A percentile compares a stretch with the other conserved stretches of the same genome.
Evolutionary conservation across 2,329 filamentous ascomycete genomes (phyloP).

Genomic region (Orbilia quercus): DNA sequence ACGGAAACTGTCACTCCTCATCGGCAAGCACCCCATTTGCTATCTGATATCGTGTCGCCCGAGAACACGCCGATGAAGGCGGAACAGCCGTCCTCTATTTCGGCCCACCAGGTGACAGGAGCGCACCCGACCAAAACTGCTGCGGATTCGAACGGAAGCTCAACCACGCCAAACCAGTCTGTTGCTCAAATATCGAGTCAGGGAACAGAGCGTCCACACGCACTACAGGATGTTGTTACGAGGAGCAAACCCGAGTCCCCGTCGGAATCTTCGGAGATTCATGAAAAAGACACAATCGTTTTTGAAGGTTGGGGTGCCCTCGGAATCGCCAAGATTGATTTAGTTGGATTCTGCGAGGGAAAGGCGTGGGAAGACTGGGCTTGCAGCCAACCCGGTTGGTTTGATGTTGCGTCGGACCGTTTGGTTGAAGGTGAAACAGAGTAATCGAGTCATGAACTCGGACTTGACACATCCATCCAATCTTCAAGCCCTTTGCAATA

Average conservation of each 20-base stretch:
- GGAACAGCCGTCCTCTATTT: slow-evolving; percentile 16
- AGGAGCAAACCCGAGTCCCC: slow-evolving; percentile 28
- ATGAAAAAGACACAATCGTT: slow-evolving; percentile 46
- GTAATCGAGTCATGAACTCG: slow-evolving; percentile 4
- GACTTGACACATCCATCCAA: not conserved
- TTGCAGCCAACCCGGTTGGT: slow-evolving; percentile 50
- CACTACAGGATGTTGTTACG: slow-evolving; percentile 5
- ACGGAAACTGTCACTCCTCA: slow-evolving; percentile 23
- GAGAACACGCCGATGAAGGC: slow-evolving; percentile 19
- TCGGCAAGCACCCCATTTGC: slow-evolving; percentile 25
- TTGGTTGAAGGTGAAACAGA: slow-evolving; percentile 32
- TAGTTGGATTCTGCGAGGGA: slow-evolving; percentile 49
- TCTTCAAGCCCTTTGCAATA: not conserved
- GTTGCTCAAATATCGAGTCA: not conserved
- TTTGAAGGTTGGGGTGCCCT: slow-evolving; percentile 50
- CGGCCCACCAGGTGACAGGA: not conserved
- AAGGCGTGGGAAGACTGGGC: slow-evolving; percentile 47
- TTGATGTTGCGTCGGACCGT: slow-evolving; percentile 44
- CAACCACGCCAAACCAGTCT: not conserved
- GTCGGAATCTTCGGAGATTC: slow-evolving; percentile 48
- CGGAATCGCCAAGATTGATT: slow-evolving; percentile 45
- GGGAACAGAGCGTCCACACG: not conserved
- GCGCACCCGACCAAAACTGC: slow-evolving; percentile 10
- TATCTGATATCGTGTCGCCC: slow-evolving; percentile 31
- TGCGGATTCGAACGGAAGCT: slow-evolving; percentile 33